Evolutionary conservation across 2,329 filamentous ascomycete species (phyloP), one percentile per base, ranked within the genome.

Genomic region (Colletotrichum lupini): DNA sequence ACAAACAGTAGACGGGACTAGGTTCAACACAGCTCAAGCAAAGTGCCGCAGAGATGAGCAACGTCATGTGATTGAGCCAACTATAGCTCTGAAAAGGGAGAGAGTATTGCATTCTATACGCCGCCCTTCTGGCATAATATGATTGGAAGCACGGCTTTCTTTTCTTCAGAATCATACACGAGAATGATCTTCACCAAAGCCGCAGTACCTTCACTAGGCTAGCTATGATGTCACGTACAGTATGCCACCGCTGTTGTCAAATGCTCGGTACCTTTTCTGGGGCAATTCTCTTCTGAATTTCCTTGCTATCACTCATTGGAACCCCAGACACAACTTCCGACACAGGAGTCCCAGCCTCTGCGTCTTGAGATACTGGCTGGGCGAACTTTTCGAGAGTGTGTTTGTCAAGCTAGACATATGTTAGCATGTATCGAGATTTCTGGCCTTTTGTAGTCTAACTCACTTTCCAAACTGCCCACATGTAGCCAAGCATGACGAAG

Each of bases 401-500:
- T 49, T 64, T 55, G 11, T 64, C 61, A 16, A 64, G 42, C 61
- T 55, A 19, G 5, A 6, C 22, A 14, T 8, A 19, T 12, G 46
- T 64, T 22, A 55, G 37, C 59, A 22, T n/a, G 1, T 19, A 22
- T 16, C 14, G 8, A n/a, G 26, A 16, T 37, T 14, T 8, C 19
- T n/a, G n/a, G 28, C 5, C 11, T 3, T 6, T 30, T 3, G 1
- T 11, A 9, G 19, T 9, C 9, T 6, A 11, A 28, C 73, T 53
- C 22, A 71, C 70, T 64, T 71, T 74, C 58, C 59, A 71, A 6
- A 74, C 67, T 7, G 59, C 24, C 37, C 67, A 74, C 67, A 75
- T 74, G 16, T 75, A 74, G 3, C 46, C 58, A 16, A 75, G 55
- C 71, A 75, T 71, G 37, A 74, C 63, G 4, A 70, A 67, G 49